These are phyloP conservation scores for Monilinia fructigena DNA, from an alignment of 2,329 filamentous ascomycete genomes.

Conservation along the genomic window DNA sequence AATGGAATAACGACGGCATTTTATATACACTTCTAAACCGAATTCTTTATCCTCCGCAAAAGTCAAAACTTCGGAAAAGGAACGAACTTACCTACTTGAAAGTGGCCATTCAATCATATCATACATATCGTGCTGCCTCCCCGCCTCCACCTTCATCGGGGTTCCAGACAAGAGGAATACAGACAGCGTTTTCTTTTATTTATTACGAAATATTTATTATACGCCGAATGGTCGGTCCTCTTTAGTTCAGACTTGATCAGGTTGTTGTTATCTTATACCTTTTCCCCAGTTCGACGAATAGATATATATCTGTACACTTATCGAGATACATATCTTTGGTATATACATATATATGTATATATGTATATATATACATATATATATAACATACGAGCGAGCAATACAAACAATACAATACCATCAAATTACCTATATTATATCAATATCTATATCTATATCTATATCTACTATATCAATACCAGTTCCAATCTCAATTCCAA, in stretches of 20 bases:
- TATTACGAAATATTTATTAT: background rate
- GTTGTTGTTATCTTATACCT: too few species aligned
- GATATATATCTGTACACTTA: background rate
- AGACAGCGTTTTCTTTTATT: background rate
- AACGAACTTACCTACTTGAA: background rate
- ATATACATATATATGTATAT: background rate
- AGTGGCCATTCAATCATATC: background rate
- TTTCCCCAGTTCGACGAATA: background rate
- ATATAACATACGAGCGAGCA: background rate
- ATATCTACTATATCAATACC: background rate
- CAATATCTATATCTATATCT: too few species aligned
- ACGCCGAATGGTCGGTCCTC: too few species aligned
- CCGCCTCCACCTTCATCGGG: slow-evolving; percentile 7
- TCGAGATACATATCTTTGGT: background rate
- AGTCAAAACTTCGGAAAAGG: too few species aligned
- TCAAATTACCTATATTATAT: background rate
- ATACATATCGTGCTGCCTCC: background rate
- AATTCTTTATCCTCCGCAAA: background rate
- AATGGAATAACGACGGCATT: background rate
- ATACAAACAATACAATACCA: background rate
- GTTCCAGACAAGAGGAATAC: background rate
- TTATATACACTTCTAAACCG: background rate
- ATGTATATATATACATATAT: background rate
- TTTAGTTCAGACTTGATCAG: too few species aligned
- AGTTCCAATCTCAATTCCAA: background rate